A percentile compares a stretch with the other conserved stretches of the same genome.
Evolutionary conservation across 139 green algal genomes (phyloP).

Genomic region (Chlamydomonas incerta): DNA sequence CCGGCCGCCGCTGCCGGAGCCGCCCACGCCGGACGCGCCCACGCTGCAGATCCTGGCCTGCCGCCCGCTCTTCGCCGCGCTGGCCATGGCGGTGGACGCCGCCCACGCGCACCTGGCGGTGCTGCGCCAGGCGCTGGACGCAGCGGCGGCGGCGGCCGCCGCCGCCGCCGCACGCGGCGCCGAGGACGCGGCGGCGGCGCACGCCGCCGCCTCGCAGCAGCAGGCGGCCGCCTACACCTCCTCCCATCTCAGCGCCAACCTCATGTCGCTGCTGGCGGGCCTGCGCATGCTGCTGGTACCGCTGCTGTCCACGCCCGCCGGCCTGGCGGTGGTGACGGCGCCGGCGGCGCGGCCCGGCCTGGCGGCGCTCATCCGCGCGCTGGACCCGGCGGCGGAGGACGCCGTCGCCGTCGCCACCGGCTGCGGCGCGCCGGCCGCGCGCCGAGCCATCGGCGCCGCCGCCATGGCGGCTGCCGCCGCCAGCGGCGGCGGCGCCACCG

Average conservation of each 20-base stretch:
- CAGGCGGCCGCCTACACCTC: neutral
- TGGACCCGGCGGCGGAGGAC: conserved; percentile 1
- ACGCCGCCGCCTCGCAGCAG: neutral
- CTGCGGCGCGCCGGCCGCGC: neutral
- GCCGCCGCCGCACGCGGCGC: neutral
- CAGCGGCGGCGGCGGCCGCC: neutral
- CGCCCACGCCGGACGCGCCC: conserved; percentile 5
- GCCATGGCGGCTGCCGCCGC: neutral
- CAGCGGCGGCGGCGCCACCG: neutral
- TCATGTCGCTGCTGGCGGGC: neutral
- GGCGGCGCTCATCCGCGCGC: conserved; percentile 2
- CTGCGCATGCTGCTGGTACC: conserved; percentile 25
- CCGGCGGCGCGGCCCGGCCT: neutral
- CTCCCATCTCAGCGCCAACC: neutral
- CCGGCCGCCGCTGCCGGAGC: neutral
- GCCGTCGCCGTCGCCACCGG: neutral
- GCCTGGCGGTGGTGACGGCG: conserved; percentile 20
- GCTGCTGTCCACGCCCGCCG: conserved; percentile 3
- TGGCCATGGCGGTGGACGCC: conserved; percentile 9
- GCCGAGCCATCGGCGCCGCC: neutral
- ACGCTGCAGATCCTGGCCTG: conserved; percentile 22
- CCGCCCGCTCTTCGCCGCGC: neutral
- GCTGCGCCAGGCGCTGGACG: conserved; percentile 2
- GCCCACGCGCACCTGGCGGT: neutral
- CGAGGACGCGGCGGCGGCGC: neutral